Conservation (phyloP, 2,329 filamentous ascomycete genomes). For the Magnaporthiopsis rhizophila region DNA sequence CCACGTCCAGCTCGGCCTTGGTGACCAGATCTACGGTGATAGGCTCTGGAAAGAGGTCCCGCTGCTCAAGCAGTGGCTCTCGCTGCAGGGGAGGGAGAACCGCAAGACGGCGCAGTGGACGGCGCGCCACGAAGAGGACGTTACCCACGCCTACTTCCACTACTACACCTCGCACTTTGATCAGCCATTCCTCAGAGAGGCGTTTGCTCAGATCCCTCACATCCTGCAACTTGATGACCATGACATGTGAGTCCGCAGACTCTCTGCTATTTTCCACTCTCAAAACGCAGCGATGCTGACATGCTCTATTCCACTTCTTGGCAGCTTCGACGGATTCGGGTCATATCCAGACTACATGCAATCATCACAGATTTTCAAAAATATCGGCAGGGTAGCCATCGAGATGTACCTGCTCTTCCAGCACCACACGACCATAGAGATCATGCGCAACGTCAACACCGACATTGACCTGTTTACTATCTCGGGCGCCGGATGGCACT, state of each 20-base stretch:
- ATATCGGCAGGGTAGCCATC: slow-evolving; percentile 88
- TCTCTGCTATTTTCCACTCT: neutral
- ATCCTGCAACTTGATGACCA: slow-evolving; percentile 91
- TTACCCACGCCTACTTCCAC: slow-evolving; percentile 94
- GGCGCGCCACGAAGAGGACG: slow-evolving; percentile 89
- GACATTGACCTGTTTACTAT: slow-evolving; percentile 93
- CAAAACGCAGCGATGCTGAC: neutral
- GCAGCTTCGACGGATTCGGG: slow-evolving; percentile 89
- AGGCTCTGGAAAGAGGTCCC: slow-evolving; percentile 94
- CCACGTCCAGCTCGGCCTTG: slow-evolving; percentile 84
- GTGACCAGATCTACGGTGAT: slow-evolving; percentile 93
- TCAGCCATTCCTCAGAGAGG: slow-evolving; percentile 87
- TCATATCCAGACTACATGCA: slow-evolving; percentile 99
- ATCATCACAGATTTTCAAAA: slow-evolving; percentile 94
- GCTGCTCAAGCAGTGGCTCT: slow-evolving; percentile 87
- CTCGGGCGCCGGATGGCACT: slow-evolving; percentile 97
- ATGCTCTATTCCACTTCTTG: neutral
- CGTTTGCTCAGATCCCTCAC: slow-evolving; percentile 95
- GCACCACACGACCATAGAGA: slow-evolving; percentile 91
- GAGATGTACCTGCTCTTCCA: slow-evolving; percentile 99
- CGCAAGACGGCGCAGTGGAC: slow-evolving; percentile 89
- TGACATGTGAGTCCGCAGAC: slow-evolving; percentile 69
- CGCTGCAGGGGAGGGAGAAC: slow-evolving; percentile 86
- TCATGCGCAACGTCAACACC: slow-evolving; percentile 79
- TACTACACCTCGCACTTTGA: slow-evolving; percentile 99